Evolutionary conservation across 2,329 filamentous ascomycete species (phyloP).

Genomic region (Metarhizium robertsii): DNA sequence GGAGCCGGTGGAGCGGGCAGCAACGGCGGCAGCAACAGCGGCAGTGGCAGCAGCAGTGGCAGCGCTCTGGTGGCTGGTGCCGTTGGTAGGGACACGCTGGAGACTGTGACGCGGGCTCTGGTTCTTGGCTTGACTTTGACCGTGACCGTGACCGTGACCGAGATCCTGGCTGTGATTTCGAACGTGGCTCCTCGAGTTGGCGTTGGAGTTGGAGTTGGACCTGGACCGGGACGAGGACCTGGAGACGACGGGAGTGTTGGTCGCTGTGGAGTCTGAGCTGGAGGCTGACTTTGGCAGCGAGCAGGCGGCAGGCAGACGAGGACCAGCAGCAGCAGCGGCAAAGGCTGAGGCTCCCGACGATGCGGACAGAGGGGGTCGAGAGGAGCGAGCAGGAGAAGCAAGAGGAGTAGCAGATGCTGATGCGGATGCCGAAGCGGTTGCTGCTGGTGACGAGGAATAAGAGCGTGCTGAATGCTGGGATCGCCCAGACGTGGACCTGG

Average conservation of each 20-base stretch:
- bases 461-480: neutral
- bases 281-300: slow-evolving; percentile 5
- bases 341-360: slow-evolving; percentile 9
- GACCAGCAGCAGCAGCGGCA: slow-evolving; percentile 6
- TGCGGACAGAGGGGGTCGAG: slow-evolving; percentile 15
- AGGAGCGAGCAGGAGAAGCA: slow-evolving; percentile 18
- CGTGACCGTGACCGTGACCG: neutral
- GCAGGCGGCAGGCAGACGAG: slow-evolving; percentile 9
- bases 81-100: neutral
- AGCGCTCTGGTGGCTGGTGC: slow-evolving; percentile 8
- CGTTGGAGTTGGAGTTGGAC: neutral
- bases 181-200: too few species aligned
- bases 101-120: neutral
- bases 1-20: neutral
- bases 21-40: slow-evolving; percentile 1
- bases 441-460: neutral
- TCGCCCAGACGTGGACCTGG: neutral
- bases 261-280: slow-evolving; percentile 6
- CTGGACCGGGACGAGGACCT: slow-evolving; percentile 1
- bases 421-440: neutral
- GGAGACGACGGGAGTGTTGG: slow-evolving; percentile 1
- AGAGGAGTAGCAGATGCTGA: slow-evolving; percentile 9
- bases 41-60: slow-evolving; percentile 4
- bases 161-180: too few species aligned
- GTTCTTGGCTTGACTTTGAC: slow-evolving; percentile 5